These are phyloP conservation scores for Penstemon newberryi DNA, from an alignment of 257 asterid genomes.

Conservation along the genomic window DNA sequence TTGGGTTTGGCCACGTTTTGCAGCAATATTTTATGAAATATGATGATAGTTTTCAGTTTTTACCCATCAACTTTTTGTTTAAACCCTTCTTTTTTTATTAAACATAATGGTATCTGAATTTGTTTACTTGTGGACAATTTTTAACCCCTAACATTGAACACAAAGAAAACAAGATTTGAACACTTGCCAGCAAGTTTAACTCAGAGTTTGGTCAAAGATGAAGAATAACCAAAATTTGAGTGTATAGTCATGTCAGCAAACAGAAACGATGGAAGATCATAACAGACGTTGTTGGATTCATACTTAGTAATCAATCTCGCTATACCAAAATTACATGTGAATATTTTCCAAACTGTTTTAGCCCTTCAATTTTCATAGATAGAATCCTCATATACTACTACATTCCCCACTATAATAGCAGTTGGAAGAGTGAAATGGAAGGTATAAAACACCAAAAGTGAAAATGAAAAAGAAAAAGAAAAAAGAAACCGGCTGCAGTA, in stretches of 20 bases:
- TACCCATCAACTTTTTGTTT: too few relatives aligned
- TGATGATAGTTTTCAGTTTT: too few relatives aligned
- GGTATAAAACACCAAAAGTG: not conserved
- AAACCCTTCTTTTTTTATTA: too few relatives aligned
- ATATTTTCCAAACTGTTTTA: slow-evolving; percentile 28
- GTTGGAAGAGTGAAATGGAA: slow-evolving; percentile 16
- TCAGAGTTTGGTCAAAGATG: too few relatives aligned
- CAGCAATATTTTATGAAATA: too few relatives aligned
- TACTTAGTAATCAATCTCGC: slow-evolving; percentile 10
- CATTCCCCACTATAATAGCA: not conserved
- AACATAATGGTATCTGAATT: too few relatives aligned
- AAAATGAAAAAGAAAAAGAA: too few relatives aligned
- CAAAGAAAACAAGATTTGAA: not conserved
- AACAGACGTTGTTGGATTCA: not conserved
- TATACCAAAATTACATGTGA: slow-evolving; percentile 16
- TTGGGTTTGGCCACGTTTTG: too few relatives aligned
- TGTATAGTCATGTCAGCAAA: not conserved
- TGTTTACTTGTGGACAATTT: too few relatives aligned
- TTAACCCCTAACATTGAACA: not conserved
- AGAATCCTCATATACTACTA: slow-evolving; percentile 12
- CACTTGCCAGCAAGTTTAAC: too few relatives aligned
- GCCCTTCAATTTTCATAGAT: not conserved
- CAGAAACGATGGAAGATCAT: not conserved
- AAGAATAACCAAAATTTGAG: not conserved
- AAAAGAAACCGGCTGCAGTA: not conserved